phyloP scores from a whole-genome alignment of 306 rosid genomes.

The Prinsepia uniflora region DNA sequence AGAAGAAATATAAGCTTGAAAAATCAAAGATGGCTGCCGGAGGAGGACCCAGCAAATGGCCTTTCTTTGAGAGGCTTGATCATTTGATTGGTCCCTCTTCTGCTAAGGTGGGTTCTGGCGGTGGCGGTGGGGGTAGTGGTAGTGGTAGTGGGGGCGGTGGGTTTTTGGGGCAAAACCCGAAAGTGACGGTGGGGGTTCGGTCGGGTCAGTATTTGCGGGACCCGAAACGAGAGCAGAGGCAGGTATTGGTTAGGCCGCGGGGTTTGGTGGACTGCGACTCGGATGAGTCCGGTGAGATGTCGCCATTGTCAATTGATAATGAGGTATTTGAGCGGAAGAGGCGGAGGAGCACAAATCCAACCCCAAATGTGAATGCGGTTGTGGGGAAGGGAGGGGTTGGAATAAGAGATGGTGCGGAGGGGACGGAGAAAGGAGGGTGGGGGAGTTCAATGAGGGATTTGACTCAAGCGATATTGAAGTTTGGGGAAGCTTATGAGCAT shows the following conservation, averaged over 20 bases:
- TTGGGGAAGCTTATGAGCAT: slow-evolving; percentile 91
- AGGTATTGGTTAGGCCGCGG: slow-evolving; percentile 35
- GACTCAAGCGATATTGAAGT: slow-evolving; percentile 75
- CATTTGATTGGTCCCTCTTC: slow-evolving; percentile 67
- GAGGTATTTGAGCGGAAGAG: slow-evolving; percentile 50
- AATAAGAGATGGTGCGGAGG: slow-evolving; percentile 1
- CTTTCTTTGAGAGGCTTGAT: slow-evolving; percentile 63
- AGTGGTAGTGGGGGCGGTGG: slow-evolving; percentile 22
- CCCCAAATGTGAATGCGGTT: slow-evolving; percentile 20
- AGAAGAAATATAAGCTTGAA: slow-evolving; percentile 92
- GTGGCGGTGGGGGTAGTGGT: neutral
- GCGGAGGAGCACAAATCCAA: slow-evolving; percentile 1
- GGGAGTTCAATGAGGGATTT: slow-evolving; percentile 73
- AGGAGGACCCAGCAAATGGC: slow-evolving; percentile 67
- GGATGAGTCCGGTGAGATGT: slow-evolving; percentile 41
- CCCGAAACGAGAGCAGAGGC: slow-evolving; percentile 22
- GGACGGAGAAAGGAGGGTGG: slow-evolving; percentile 48
- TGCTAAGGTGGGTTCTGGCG: slow-evolving; percentile 35
- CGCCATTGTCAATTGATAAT: slow-evolving; percentile 70
- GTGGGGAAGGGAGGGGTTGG: slow-evolving; percentile 9
- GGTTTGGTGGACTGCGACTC: slow-evolving; percentile 32
- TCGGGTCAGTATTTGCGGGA: slow-evolving; percentile 34
- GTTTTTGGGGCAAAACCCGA: slow-evolving; percentile 25
- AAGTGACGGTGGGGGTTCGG: slow-evolving; percentile 58
- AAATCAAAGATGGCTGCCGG: slow-evolving; percentile 69